Evolutionary conservation across 306 rosid species (phyloP).

Genomic region (Inga leiocalycina): DNA sequence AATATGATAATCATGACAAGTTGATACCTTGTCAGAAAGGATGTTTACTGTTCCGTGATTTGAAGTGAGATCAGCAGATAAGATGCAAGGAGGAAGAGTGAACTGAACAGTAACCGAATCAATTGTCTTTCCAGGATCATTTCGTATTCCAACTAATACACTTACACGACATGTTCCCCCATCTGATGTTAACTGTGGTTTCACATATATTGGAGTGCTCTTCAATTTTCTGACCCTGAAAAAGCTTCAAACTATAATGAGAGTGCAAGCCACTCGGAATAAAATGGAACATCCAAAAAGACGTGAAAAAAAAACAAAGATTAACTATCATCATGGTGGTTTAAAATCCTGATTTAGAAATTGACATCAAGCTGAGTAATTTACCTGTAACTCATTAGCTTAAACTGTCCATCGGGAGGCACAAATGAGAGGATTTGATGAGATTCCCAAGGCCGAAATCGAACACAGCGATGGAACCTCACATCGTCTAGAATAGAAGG

Average conservation of each 20-base stretch:
- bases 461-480: slow-evolving; percentile 91
- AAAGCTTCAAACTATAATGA: slow-evolving; percentile 26
- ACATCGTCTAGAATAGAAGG: slow-evolving; percentile 88
- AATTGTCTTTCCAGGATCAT: slow-evolving; percentile 86
- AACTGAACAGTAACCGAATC: slow-evolving; percentile 73
- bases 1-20: neutral
- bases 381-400: slow-evolving; percentile 94
- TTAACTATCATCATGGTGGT: neutral
- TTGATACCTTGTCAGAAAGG: slow-evolving; percentile 74
- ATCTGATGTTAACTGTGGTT: slow-evolving; percentile 86
- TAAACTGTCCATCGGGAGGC: slow-evolving; percentile 96
- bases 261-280: neutral
- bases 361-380: slow-evolving; percentile 7
- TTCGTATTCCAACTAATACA: slow-evolving; percentile 81
- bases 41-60: slow-evolving; percentile 87
- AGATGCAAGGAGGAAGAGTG: slow-evolving; percentile 76
- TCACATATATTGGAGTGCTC: slow-evolving; percentile 85
- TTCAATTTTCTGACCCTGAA: slow-evolving; percentile 88
- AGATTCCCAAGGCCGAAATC: slow-evolving; percentile 90
- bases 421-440: slow-evolving; percentile 89
- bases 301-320: neutral
- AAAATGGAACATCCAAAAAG: neutral
- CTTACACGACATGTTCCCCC: slow-evolving; percentile 75
- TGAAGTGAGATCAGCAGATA: slow-evolving; percentile 78
- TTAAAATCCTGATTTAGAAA: slow-evolving; percentile 27